phyloP scores from a whole-genome alignment of 352 stramenopile species.

The Pythium phragmiticola region DNA sequence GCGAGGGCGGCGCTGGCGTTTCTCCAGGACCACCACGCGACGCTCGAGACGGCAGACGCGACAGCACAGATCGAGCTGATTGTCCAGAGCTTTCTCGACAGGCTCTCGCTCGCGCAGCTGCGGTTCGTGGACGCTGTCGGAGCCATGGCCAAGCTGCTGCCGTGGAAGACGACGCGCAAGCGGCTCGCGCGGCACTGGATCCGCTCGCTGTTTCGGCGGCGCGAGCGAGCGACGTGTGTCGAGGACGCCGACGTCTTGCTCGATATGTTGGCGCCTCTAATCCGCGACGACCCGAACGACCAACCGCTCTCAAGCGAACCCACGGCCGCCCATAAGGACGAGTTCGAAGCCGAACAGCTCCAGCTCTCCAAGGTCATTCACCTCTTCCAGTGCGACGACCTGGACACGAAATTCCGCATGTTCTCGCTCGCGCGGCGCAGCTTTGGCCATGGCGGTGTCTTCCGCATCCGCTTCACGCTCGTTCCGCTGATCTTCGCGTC shows the following conservation, averaged over 20 bases:
- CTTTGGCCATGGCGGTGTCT: slow-evolving; percentile 84
- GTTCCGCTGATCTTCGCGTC: slow-evolving; percentile 92
- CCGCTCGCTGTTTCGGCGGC: slow-evolving; percentile 40
- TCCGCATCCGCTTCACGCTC: slow-evolving; percentile 91
- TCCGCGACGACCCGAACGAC: slow-evolving; percentile 76
- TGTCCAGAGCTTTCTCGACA: slow-evolving; percentile 20
- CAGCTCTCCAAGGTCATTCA: slow-evolving; percentile 93
- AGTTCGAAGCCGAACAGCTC: slow-evolving; percentile 86
- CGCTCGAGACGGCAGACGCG: background rate
- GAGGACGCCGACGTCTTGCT: slow-evolving; percentile 56
- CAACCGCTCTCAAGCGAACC: slow-evolving; percentile 27
- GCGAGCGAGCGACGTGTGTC: slow-evolving; percentile 30
- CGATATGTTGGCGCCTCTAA: slow-evolving; percentile 86
- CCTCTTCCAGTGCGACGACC: slow-evolving; percentile 84
- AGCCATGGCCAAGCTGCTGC: slow-evolving; percentile 43
- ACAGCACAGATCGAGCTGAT: slow-evolving; percentile 21
- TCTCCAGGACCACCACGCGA: slow-evolving; percentile 25
- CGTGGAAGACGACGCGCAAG: slow-evolving; percentile 60
- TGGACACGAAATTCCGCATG: slow-evolving; percentile 56
- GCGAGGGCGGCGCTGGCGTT: slow-evolving; percentile 32
- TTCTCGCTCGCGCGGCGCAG: slow-evolving; percentile 63
- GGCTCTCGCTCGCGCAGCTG: slow-evolving; percentile 39
- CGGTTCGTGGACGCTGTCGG: slow-evolving; percentile 36
- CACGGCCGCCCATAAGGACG: slow-evolving; percentile 30
- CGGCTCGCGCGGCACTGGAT: slow-evolving; percentile 50